phyloP scores from a whole-genome alignment of 1,284 basidiomycete genomes.

The Takashimella koratensis region DNA sequence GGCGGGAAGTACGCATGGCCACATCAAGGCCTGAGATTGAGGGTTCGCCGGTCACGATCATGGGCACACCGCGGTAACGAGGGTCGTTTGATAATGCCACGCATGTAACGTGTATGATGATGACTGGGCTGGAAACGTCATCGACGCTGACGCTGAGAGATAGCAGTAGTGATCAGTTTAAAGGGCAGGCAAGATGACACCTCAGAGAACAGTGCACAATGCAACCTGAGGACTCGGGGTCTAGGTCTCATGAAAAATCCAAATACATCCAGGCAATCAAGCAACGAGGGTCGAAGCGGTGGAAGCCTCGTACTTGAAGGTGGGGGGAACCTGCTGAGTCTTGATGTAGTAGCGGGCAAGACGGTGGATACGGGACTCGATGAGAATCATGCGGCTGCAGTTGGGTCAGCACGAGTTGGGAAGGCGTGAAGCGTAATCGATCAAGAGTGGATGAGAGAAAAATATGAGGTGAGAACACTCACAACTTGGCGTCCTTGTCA shows the following conservation, averaged over 20 bases:
- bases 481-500: conserved; percentile 96
- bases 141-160: too few relatives aligned
- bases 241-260: too few relatives aligned
- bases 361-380: conserved; percentile 98
- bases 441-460: background rate
- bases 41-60: background rate
- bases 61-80: background rate
- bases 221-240: too few relatives aligned
- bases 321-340: conserved; percentile 93
- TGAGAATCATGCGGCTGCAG: conserved; percentile 76
- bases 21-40: background rate
- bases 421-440: background rate
- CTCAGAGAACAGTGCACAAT: too few relatives aligned
- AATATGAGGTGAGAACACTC: conserved; percentile 24
- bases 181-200: too few relatives aligned
- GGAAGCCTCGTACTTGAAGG: conserved; percentile 95
- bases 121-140: too few relatives aligned
- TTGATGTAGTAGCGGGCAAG: conserved; percentile 95
- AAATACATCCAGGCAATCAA: conserved; percentile 27
- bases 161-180: too few relatives aligned
- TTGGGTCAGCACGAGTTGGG: background rate
- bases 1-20: conserved; percentile 7
- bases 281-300: conserved; percentile 66
- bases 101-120: too few relatives aligned
- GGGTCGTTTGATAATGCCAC: too few relatives aligned